Base-by-base conservation (phyloP, 768 basidiomycete species). In the Psilocybe sp. region DNA sequence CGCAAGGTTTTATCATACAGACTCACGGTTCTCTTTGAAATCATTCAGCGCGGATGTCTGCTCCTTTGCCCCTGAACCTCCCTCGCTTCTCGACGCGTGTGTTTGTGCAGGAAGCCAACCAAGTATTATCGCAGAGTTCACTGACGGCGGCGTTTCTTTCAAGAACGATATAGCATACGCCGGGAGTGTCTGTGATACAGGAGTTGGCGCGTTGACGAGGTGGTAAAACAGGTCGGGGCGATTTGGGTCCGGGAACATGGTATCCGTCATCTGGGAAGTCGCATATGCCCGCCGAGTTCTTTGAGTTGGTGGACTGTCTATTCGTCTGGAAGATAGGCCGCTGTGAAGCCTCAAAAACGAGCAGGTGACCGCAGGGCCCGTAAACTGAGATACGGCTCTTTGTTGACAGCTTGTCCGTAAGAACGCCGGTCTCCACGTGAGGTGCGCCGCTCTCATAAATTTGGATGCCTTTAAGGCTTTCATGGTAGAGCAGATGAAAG, bases 161-260 rank as follows among this genome's bases (percentile, higher is more conserved):
- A 85, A 69, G 50, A 89, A 88, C 1, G 87, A 87, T 1, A 91
- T 58, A 0, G 85, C 87, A 59, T 80, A 89, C 3, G 76, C 77
- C 7, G 82, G 78, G 2, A 63, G 54, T 0, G 66, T 60, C 1
- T 64, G 53, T 5, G 79, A 80, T 5, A 78, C 39, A 1, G 78
- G 73, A 31, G 70, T 76, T 5, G 83, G 82, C 0, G 82, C 70
- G 1, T 75, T 60, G 16, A 84, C 62, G 36, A 82, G 68, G 61
- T 90, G 87, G 67, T 89, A 90, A 60, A 79, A 89, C 2, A 91
- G 64, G 61, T 82, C 84, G 14, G 82, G 76, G 11, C 87, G 77
- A 44, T 73, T 69, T 1, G 85, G 79, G 62, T 89, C 87, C 7
- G 76, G 37, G 45, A 68, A 68, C n/a, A 65, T 49, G 12, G 58